phyloP scores from a whole-genome alignment of 75 land plant genomes.

The Pinus tabuliformis region DNA sequence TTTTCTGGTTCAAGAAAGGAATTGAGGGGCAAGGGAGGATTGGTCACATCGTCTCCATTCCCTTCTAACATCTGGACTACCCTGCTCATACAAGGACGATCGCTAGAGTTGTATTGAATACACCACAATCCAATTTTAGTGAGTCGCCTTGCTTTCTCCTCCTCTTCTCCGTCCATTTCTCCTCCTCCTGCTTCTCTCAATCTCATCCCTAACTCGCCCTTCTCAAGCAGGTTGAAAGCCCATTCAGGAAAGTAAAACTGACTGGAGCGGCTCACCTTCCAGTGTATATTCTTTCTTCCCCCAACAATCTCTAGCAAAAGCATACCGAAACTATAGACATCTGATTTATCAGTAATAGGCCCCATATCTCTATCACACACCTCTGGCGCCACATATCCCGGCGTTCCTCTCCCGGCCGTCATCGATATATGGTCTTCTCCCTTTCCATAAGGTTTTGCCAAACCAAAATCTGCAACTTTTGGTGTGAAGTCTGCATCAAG shows the following conservation, averaged over 20 bases:
- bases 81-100: constrained; percentile 14
- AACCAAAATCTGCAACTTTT: constrained; percentile 31
- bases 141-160: neutral
- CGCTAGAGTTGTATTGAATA: constrained; percentile 7
- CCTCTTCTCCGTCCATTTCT: neutral
- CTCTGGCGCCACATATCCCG: constrained; percentile 34
- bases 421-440: constrained; percentile 8
- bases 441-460: constrained; percentile 17
- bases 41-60: neutral
- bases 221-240: neutral
- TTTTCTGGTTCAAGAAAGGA: neutral
- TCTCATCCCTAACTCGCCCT: neutral
- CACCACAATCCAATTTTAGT: constrained; percentile 23
- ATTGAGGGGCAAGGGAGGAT: constrained; percentile 14
- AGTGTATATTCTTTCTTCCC: constrained; percentile 12
- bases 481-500: constrained; percentile 24
- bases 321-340: constrained; percentile 38
- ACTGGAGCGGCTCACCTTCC: neutral
- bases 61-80: constrained; percentile 27
- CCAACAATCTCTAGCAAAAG: constrained; percentile 23
- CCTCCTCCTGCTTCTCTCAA: neutral
- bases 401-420: constrained; percentile 16
- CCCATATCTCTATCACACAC: constrained; percentile 4
- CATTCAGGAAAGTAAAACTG: constrained; percentile 6
- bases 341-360: constrained; percentile 13